Conservation (phyloP, 345 rosid genomes). For the Physaria fendleri region DNA sequence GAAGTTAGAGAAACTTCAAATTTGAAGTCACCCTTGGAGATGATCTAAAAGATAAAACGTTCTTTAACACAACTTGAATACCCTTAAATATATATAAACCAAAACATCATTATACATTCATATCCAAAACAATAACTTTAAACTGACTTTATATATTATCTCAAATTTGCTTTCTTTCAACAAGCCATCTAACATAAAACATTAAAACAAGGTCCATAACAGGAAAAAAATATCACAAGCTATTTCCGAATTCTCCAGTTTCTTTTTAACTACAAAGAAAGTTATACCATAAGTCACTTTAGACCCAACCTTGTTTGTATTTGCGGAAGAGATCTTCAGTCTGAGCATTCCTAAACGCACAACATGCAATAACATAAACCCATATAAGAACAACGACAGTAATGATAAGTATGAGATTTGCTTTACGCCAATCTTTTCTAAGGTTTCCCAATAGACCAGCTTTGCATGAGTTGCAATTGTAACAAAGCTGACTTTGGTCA, state of each 20-base stretch:
- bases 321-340: constrained; percentile 65
- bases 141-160: neutral
- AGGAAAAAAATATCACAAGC: neutral
- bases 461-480: constrained; percentile 76
- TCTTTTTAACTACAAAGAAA: constrained; percentile 14
- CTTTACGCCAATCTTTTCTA: constrained; percentile 82
- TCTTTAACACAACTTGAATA: neutral
- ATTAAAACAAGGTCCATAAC: neutral
- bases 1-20: too few relatives aligned
- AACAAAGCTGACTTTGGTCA: constrained; percentile 77
- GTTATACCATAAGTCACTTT: neutral
- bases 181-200: neutral
- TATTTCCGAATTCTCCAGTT: neutral
- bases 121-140: neutral
- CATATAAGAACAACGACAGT: constrained; percentile 68
- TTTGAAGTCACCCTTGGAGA: too few relatives aligned
- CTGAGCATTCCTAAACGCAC: constrained; percentile 87
- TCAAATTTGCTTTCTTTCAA: neutral
- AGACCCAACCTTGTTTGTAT: constrained; percentile 63
- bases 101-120: neutral
- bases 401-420: constrained; percentile 64
- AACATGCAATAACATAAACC: constrained; percentile 76
- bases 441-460: constrained; percentile 81
- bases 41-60: too few relatives aligned
- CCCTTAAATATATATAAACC: neutral